A percentile compares a stretch with the other conserved stretches of the same genome.
These are phyloP conservation scores for Polyrhizophydium stewartii DNA, from an alignment of 371 early-diverging fungal species.

Conservation along the genomic window DNA sequence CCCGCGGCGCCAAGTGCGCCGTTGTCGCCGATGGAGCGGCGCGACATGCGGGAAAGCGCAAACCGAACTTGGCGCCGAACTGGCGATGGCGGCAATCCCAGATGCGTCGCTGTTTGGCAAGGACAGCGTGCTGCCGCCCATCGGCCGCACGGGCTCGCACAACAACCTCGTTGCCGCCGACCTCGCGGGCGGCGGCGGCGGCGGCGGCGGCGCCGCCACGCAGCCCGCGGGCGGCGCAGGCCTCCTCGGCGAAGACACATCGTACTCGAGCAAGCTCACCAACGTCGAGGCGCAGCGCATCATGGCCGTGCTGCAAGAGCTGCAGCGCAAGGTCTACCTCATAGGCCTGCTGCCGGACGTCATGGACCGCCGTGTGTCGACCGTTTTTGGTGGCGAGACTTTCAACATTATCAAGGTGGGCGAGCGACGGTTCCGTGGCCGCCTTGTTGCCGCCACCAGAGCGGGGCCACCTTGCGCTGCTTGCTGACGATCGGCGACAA, in stretches of 20 bases:
- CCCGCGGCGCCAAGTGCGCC: too few species aligned
- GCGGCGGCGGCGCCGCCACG: neutral
- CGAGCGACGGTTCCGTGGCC: neutral
- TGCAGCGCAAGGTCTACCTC: conserved; percentile 33
- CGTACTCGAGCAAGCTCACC: conserved; percentile 36
- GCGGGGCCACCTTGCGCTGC: neutral
- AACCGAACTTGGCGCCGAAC: too few species aligned
- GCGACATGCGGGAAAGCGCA: too few species aligned
- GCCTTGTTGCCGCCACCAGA: too few species aligned
- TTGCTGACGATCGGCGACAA: too few species aligned
- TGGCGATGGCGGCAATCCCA: neutral
- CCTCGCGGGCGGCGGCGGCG: neutral
- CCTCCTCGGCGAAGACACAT: conserved; percentile 11
- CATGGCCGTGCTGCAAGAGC: conserved; percentile 47
- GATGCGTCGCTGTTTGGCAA: neutral
- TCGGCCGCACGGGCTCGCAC: neutral
- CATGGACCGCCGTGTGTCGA: conserved; percentile 31
- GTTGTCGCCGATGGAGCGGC: too few species aligned
- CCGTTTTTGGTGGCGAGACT: conserved; percentile 32
- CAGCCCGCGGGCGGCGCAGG: neutral
- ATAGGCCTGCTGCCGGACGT: conserved; percentile 38
- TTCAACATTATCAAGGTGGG: conserved; percentile 23
- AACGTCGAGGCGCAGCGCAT: conserved; percentile 49
- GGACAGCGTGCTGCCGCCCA: neutral
- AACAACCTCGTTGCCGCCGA: neutral